A percentile compares a stretch with the other conserved stretches of the same genome.
These are phyloP conservation scores for Sarcodon aspratus DNA, from an alignment of 768 basidiomycete genomes.

Conservation along the genomic window DNA sequence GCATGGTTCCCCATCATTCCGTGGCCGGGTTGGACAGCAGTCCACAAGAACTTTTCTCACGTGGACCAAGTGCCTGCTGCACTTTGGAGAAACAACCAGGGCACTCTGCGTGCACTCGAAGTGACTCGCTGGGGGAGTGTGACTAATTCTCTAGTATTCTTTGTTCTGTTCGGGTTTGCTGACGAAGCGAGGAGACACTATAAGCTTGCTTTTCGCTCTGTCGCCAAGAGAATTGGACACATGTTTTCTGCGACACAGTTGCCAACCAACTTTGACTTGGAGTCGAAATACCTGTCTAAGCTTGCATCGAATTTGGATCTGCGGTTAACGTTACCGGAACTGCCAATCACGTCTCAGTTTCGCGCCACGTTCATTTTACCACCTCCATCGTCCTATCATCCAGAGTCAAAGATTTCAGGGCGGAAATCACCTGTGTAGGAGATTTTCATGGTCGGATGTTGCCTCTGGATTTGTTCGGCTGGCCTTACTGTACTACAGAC, in stretches of 20 bases:
- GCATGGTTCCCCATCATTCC: constrained; percentile 12
- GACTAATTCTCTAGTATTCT: not conserved
- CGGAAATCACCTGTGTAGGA: no score
- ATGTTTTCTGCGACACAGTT: not conserved
- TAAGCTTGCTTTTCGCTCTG: not conserved
- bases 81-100: not conserved
- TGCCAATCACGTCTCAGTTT: no score
- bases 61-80: constrained; percentile 8
- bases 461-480: no score
- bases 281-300: not conserved
- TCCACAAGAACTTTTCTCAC: constrained; percentile 21
- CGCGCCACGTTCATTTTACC: not conserved
- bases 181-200: not conserved
- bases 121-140: not conserved
- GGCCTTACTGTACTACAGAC: no score
- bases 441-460: no score
- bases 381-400: not conserved
- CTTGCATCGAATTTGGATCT: not conserved
- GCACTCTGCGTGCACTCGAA: not conserved
- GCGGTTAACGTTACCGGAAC: not conserved
- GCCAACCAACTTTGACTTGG: not conserved
- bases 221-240: not conserved
- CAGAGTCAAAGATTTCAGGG: not conserved
- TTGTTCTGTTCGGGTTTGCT: not conserved
- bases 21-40: constrained; percentile 24